Percentiles rank a stretch among this genome's conserved stretches.
Evolutionary conservation across 352 stramenopile species (phyloP).

Genomic region (Phytophthora ohioensis): DNA sequence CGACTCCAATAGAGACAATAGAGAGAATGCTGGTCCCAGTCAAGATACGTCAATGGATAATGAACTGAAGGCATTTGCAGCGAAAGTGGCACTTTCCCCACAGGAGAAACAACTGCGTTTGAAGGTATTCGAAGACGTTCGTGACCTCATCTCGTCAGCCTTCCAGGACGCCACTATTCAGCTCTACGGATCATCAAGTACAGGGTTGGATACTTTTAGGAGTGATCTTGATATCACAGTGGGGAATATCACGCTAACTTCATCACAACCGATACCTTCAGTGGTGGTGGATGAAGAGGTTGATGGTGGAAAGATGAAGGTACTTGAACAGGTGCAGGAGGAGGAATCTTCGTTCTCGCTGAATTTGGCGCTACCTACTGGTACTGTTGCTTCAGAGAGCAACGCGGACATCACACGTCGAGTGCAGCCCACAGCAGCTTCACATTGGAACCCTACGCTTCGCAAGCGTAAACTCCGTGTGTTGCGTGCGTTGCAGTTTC

Average conservation of each 20-base stretch:
- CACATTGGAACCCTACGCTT: constrained; percentile 76
- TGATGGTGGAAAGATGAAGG: constrained; percentile 15
- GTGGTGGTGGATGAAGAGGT: constrained; percentile 27
- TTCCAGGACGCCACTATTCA: constrained; percentile 61
- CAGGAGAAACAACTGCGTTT: constrained; percentile 51
- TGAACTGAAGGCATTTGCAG: constrained; percentile 57
- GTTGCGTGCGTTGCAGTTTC: constrained; percentile 61
- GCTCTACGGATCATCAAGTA: constrained; percentile 79
- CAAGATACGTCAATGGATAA: constrained; percentile 41
- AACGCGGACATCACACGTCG: constrained; percentile 42
- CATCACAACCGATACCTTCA: constrained; percentile 21
- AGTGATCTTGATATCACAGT: constrained; percentile 83
- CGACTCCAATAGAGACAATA: constrained; percentile 3
- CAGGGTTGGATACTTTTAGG: constrained; percentile 74
- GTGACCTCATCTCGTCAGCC: constrained; percentile 44
- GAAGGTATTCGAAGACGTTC: constrained; percentile 56
- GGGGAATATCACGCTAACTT: constrained; percentile 51
- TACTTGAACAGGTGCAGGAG: constrained; percentile 25
- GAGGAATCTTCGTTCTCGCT: constrained; percentile 67
- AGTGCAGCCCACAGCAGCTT: constrained; percentile 49
- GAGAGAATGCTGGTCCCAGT: background rate
- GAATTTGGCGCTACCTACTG: constrained; percentile 56
- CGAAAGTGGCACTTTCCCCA: constrained; percentile 53
- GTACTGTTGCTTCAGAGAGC: constrained; percentile 22
- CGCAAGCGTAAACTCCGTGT: constrained; percentile 66